Conservation (phyloP, 2,329 filamentous ascomycete genomes). For the Diaporthe vexans region DNA sequence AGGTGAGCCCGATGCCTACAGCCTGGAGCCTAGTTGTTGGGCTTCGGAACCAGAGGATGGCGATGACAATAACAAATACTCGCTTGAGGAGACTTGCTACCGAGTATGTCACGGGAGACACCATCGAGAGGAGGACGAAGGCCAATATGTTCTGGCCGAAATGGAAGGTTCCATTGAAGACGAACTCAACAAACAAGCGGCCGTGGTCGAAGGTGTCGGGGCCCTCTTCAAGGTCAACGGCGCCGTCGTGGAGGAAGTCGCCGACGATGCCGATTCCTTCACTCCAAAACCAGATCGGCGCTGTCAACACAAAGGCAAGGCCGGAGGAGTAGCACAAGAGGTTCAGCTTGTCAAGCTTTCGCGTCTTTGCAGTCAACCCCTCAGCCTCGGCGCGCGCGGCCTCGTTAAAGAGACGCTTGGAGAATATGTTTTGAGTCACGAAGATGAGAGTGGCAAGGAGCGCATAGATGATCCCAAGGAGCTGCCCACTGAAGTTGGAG, state of each 20-base stretch:
- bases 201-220: constrained; percentile 83
- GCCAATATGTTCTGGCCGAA: constrained; percentile 97
- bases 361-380: constrained; percentile 70
- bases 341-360: constrained; percentile 96
- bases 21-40: constrained; percentile 87
- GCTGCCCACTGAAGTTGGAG: constrained; percentile 79
- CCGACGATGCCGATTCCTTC: constrained; percentile 84
- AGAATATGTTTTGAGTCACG: constrained; percentile 98
- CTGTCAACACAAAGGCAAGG: constrained; percentile 88
- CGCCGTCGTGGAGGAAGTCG: constrained; percentile 86
- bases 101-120: constrained; percentile 96
- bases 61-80: constrained; percentile 95
- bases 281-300: constrained; percentile 93
- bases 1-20: constrained; percentile 88
- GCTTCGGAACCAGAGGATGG: constrained; percentile 96
- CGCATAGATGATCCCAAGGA: constrained; percentile 90
- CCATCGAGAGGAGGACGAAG: constrained; percentile 91
- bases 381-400: constrained; percentile 88
- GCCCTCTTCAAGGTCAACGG: constrained; percentile 70
- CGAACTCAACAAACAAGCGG: constrained; percentile 82
- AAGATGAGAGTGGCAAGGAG: constrained; percentile 94
- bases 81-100: constrained; percentile 97
- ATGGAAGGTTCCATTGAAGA: constrained; percentile 98
- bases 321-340: constrained; percentile 97
- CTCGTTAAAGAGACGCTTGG: constrained; percentile 97